These are phyloP conservation scores for Phlebiopsis flavidoalba DNA, from an alignment of 768 basidiomycete genomes.

Conservation along the genomic window DNA sequence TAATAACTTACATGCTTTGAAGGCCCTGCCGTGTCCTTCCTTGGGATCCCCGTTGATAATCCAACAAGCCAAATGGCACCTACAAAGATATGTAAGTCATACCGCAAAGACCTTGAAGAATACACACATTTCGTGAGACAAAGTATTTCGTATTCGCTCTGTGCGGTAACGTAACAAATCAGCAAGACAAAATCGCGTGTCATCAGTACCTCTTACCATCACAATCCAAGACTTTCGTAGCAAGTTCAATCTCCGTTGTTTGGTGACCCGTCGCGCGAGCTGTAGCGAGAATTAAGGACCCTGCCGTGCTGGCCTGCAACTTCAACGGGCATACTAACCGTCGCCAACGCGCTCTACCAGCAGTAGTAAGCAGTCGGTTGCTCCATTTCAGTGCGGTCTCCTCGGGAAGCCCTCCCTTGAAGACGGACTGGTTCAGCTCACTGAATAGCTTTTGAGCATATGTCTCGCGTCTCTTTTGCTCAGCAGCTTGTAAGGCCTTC, in stretches of 20 bases:
- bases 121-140: constrained; percentile 78
- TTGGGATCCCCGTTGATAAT: constrained; percentile 64
- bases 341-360: constrained; percentile 65
- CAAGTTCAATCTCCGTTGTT: constrained; percentile 68
- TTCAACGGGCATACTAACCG: constrained; percentile 30
- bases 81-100: not conserved
- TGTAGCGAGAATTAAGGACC: constrained; percentile 16
- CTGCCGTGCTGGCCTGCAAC: not conserved
- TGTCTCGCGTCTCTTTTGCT: constrained; percentile 37
- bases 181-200: not conserved
- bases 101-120: not conserved
- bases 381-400: constrained; percentile 62
- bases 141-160: constrained; percentile 79
- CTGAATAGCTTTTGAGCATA: constrained; percentile 59
- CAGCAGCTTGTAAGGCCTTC: constrained; percentile 37
- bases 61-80: constrained; percentile 84
- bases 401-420: constrained; percentile 47
- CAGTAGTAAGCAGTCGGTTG: constrained; percentile 59
- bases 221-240: constrained; percentile 73
- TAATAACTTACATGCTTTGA: constrained; percentile 59
- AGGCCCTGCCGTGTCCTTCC: constrained; percentile 69
- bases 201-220: constrained; percentile 45
- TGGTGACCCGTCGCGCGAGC: constrained; percentile 55
- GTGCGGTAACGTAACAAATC: not conserved
- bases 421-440: constrained; percentile 55